Evolutionary conservation across 768 basidiomycete species (phyloP), one percentile per base, ranked within the genome.

Genomic region (Amyloporia xantha): DNA sequence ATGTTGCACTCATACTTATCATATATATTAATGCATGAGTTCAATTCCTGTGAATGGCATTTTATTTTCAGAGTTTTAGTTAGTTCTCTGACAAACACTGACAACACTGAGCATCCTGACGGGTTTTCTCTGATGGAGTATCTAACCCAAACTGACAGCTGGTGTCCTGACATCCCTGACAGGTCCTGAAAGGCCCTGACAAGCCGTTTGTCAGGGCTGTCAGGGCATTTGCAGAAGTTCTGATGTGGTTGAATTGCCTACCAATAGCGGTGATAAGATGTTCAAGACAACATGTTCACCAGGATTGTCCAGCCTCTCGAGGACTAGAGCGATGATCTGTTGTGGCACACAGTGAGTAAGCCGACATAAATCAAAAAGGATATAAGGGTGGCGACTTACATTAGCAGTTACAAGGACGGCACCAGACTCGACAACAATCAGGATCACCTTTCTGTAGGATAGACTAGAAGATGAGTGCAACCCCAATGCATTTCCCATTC

Each of bases 281-380:
- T 51, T 38, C 30, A 44, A 44, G 23, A 51, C 41, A 27, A 41
- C 50, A 28, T 51, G 50, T 15, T 45, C 37, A 11, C 50, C 50
- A 1, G 50, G 44, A 30, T 51, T 43, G 1, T 25, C 23, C 4
- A 45, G 44, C 17, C 25, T 36, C 35, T 41, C 50, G 19, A 46
- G 50, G 17, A 44, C 21, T 9, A 51, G 36, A 17, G 37, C 21
- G 28, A 46, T 46, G 38, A 41, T 35, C 50, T 51, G 15, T 23
- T n/a, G 15, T 13, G 17, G 19, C 1, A 30, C 2, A 30, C 17
- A 30, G 26, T 44, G 23, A 46, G 33, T 6, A 15, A 27, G 13
- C 13, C 6, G 44, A 45, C 5, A 20, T 17, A 12, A 15, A n/a
- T 21, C 13, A 28, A 13, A 33, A 28, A 46, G 44, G 11, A 46